Evolutionary conservation across 495 filamentous ascomycete genomes (phyloP), one percentile per base, ranked within the genome.

Genomic region (Aspergillus haitiensis): DNA sequence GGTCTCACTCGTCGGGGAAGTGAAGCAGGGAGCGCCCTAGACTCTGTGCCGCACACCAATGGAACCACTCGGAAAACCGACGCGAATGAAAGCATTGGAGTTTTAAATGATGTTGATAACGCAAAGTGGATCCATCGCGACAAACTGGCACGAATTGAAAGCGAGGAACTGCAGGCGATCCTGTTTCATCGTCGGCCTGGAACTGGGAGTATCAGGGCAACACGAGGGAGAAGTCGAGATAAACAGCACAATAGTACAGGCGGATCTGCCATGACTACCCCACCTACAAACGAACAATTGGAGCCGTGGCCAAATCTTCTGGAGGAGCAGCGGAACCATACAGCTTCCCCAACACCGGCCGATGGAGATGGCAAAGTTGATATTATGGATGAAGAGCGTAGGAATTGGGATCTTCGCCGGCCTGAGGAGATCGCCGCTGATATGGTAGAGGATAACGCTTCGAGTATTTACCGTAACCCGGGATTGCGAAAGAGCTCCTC

Each of bases 111-210:
- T 6, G 61, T 62, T 21, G 73, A 74, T 13, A 67, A 76, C 33
- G 83, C 81, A 64, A 82, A 84, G 46, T 98, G 94, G 94, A 98
- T 98, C 58, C 93, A 98, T 70, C 82, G 94, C 21, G 94, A 98
- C 73, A 98, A 98, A 74, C 75, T 98, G 48, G 93, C 91, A 35
- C 82, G 85, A 68, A 98, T 98, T 64, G 94, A 98, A 77, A 97
- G 82, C 67, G 83, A 91, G 72, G 94, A 98, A 71, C 78, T 97
- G 61, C 90, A 95, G 65, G 92, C 91, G 7, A 85, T 93, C 58
- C 75, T 84, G 37, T 77, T 92, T 27, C 84, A 88, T 10, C 85
- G 82, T 39, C 78, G 79, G 46, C 75, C 73, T 21, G 70, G 75
- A 34, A 80, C 85, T 48, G 82, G 87, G 47, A 90, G 85, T 11